Percentiles rank a stretch among this genome's conserved stretches.
Evolutionary conservation across 1,284 basidiomycete species (phyloP).

Genomic region (Takashimella koratensis): DNA sequence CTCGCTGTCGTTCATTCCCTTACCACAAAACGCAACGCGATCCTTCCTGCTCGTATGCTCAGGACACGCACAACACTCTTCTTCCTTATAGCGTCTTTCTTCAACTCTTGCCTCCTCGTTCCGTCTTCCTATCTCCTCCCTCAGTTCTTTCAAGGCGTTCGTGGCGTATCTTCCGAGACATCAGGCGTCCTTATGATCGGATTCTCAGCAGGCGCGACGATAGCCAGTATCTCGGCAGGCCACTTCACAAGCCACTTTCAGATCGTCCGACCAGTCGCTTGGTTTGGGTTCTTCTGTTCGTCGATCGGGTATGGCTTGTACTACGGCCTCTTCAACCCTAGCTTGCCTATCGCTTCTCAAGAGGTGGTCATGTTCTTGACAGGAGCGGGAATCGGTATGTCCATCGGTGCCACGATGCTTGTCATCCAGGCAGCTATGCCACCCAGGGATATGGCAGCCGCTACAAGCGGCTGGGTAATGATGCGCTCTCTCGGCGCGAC

Average conservation of each 20-base stretch:
- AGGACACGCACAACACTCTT: slow-evolving; percentile 38
- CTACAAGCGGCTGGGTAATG: slow-evolving; percentile 37
- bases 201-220: background rate
- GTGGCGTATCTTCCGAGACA: background rate
- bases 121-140: slow-evolving; percentile 32
- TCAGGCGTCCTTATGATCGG: background rate
- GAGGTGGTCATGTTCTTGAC: slow-evolving; percentile 26
- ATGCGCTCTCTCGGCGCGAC: slow-evolving; percentile 27
- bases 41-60: slow-evolving; percentile 53
- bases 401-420: slow-evolving; percentile 27
- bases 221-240: slow-evolving; percentile 24
- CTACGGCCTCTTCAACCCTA: slow-evolving; percentile 24
- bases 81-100: slow-evolving; percentile 33
- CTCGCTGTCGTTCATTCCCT: slow-evolving; percentile 60
- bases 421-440: slow-evolving; percentile 44
- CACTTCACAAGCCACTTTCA: slow-evolving; percentile 35
- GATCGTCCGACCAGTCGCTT: slow-evolving; percentile 40
- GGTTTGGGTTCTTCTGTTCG: slow-evolving; percentile 34
- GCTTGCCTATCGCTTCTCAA: slow-evolving; percentile 22
- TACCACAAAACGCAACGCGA: slow-evolving; percentile 65
- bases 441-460: slow-evolving; percentile 42
- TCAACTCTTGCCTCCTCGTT: slow-evolving; percentile 36
- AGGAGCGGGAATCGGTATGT: slow-evolving; percentile 25
- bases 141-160: slow-evolving; percentile 35
- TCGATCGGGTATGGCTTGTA: slow-evolving; percentile 33